Evolutionary conservation across 352 stramenopile species (phyloP).

Genomic region (Phytophthora aleatoria): DNA sequence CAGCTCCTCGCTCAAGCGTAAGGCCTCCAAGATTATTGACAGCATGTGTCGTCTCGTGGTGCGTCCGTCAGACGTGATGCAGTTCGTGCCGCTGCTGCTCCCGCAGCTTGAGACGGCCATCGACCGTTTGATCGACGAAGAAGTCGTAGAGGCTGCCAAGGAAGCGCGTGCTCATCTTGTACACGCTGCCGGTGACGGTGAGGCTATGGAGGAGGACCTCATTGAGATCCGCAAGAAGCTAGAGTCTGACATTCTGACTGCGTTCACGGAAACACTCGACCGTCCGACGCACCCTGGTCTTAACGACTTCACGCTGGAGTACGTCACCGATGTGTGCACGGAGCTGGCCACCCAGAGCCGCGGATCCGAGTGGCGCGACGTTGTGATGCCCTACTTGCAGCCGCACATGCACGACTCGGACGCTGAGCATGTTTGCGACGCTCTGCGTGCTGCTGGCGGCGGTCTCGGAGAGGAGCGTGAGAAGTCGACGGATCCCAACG

Average conservation of each 20-base stretch:
- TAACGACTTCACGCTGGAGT: conserved; percentile 59
- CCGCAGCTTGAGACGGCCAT: conserved; percentile 93
- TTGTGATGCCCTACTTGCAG: conserved; percentile 60
- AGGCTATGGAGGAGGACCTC: conserved; percentile 57
- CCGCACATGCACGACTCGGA: conserved; percentile 64
- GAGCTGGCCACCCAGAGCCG: conserved; percentile 65
- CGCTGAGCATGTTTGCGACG: conserved; percentile 54
- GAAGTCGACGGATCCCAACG: conserved; percentile 67
- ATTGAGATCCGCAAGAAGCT: conserved; percentile 63
- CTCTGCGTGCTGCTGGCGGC: conserved; percentile 52
- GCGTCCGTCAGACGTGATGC: conserved; percentile 87
- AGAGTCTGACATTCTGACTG: conserved; percentile 48
- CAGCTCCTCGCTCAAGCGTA: conserved; percentile 91
- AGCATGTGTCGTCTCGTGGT: conserved; percentile 93
- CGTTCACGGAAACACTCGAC: conserved; percentile 54
- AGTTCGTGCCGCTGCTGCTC: conserved; percentile 92
- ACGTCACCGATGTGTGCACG: conserved; percentile 66
- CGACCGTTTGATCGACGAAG: conserved; percentile 91
- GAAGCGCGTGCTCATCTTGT: conserved; percentile 66
- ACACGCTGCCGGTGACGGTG: conserved; percentile 55
- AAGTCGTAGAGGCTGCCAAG: conserved; percentile 80
- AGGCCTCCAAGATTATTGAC: conserved; percentile 92
- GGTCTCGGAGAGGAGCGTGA: conserved; percentile 56
- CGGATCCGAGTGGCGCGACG: conserved; percentile 53
- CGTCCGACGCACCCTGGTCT: conserved; percentile 48